Percentiles rank a stretch among this genome's conserved stretches.
phyloP scores from a whole-genome alignment of 1,284 basidiomycete species.

The Leucoagaricus sp. region DNA sequence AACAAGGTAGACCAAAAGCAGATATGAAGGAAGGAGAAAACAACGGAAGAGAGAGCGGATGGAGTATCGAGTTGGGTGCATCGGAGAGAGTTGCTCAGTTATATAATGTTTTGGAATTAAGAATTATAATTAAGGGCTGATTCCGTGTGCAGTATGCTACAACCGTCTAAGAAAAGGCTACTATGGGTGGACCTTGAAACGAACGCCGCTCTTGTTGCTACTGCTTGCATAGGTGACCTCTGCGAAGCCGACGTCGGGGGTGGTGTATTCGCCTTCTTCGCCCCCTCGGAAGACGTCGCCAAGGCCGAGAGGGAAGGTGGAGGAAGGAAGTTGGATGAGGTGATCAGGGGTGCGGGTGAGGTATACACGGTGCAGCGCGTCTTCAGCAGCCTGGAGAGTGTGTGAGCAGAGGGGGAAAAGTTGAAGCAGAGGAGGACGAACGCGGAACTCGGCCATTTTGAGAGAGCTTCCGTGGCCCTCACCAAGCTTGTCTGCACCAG shows the following conservation, averaged over 20 bases:
- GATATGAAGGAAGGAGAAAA: slow-evolving; percentile 5
- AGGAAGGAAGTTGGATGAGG: slow-evolving; percentile 65
- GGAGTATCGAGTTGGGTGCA: not conserved
- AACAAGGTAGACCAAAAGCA: not conserved
- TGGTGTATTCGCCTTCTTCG: slow-evolving; percentile 45
- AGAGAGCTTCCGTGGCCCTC: slow-evolving; percentile 94
- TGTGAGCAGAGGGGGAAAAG: slow-evolving; percentile 5
- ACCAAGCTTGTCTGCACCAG: slow-evolving; percentile 87
- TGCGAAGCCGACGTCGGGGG: slow-evolving; percentile 56
- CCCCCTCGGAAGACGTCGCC: slow-evolving; percentile 47
- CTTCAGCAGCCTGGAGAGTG: slow-evolving; percentile 74
- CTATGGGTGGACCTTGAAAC: not conserved
- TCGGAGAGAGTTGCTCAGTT: not conserved
- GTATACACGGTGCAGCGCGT: slow-evolving; percentile 80
- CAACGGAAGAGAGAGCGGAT: slow-evolving; percentile 3
- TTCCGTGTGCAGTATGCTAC: slow-evolving; percentile 10
- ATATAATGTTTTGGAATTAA: not conserved
- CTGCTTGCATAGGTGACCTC: slow-evolving; percentile 72
- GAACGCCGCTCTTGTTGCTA: slow-evolving; percentile 40
- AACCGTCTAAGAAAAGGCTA: slow-evolving; percentile 9
- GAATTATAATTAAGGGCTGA: slow-evolving; percentile 7
- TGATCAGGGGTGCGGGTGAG: slow-evolving; percentile 74
- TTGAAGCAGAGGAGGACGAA: slow-evolving; percentile 36
- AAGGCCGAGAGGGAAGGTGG: slow-evolving; percentile 58
- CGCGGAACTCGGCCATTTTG: slow-evolving; percentile 95